phyloP scores from a whole-genome alignment of 1,284 basidiomycete species.

The Microbotryum scabiosae region DNA sequence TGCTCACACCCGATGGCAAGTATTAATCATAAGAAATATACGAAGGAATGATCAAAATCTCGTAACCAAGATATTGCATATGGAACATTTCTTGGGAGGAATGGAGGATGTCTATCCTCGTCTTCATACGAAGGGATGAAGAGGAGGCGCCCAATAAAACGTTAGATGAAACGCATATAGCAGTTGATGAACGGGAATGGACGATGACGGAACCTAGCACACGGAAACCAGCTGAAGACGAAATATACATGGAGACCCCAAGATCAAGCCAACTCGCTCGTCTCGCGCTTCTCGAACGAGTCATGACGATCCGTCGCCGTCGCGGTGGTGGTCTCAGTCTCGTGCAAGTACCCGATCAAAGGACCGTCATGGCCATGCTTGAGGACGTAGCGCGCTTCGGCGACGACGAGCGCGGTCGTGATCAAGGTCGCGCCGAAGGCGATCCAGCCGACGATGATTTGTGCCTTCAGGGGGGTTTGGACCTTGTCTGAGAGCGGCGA shows the following conservation, averaged over 20 bases:
- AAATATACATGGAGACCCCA: too few species aligned
- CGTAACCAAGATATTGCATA: too few species aligned
- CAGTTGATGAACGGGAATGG: neutral
- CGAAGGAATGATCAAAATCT: too few species aligned
- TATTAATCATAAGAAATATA: too few species aligned
- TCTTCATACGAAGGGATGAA: too few species aligned
- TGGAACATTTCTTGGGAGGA: too few species aligned
- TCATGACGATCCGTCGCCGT: constrained; percentile 3
- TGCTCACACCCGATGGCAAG: too few species aligned
- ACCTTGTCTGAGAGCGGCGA: neutral
- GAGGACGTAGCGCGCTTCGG: constrained; percentile 23
- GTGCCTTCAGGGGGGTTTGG: constrained; percentile 12
- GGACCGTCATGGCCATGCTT: constrained; percentile 21
- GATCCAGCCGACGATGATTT: constrained; percentile 25
- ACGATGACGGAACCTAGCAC: too few species aligned
- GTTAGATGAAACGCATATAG: too few species aligned
- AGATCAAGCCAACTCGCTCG: neutral
- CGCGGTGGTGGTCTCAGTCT: neutral
- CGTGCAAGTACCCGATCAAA: neutral
- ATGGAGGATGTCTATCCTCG: too few species aligned
- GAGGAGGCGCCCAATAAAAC: too few species aligned
- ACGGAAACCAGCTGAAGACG: too few species aligned
- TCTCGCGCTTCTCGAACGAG: constrained; percentile 1
- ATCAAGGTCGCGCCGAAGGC: constrained; percentile 19
- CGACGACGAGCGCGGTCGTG: constrained; percentile 17